Evolutionary conservation across 495 filamentous ascomycete genomes (phyloP).

Genomic region (Xanthoparmelia taractica): DNA sequence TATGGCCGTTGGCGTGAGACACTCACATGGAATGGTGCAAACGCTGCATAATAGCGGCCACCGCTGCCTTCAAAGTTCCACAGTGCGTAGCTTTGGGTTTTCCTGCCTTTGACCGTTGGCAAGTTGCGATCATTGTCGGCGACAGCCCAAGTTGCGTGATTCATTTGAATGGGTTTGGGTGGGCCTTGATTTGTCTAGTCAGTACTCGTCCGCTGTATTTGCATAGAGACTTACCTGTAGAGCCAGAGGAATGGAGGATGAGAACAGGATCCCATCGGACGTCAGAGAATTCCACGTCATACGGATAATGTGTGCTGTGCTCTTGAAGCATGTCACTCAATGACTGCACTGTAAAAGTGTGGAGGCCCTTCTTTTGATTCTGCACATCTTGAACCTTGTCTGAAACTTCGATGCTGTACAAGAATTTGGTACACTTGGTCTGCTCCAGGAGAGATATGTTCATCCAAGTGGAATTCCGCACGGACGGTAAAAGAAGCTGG

Average conservation of each 20-base stretch:
- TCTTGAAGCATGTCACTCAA: conserved; percentile 19
- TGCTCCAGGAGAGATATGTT: conserved; percentile 24
- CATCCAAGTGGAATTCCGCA: conserved; percentile 18
- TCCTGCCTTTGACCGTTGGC: conserved; percentile 25
- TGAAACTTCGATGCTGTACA: conserved; percentile 17
- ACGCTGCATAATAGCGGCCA: conserved; percentile 25
- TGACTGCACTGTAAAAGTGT: not conserved
- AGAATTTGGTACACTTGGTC: conserved; percentile 25
- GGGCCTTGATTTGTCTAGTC: conserved; percentile 9
- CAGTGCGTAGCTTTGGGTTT: conserved; percentile 24
- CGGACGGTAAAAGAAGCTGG: conserved; percentile 26
- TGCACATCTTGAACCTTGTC: conserved; percentile 6
- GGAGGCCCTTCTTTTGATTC: not conserved
- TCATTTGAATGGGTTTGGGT: conserved; percentile 29
- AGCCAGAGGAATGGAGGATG: conserved; percentile 26
- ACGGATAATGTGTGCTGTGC: conserved; percentile 15
- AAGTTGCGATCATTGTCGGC: conserved; percentile 31
- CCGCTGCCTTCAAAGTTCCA: conserved; percentile 27
- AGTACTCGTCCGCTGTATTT: not conserved
- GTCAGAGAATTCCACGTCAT: conserved; percentile 10
- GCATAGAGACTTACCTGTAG: conserved; percentile 19
- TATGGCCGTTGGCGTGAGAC: conserved; percentile 13
- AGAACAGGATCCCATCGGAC: conserved; percentile 23
- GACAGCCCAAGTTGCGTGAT: conserved; percentile 27
- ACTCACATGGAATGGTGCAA: conserved; percentile 30